Conservation (phyloP, 1,284 basidiomycete species). For the Mycosarcoma mackinlayi region DNA sequence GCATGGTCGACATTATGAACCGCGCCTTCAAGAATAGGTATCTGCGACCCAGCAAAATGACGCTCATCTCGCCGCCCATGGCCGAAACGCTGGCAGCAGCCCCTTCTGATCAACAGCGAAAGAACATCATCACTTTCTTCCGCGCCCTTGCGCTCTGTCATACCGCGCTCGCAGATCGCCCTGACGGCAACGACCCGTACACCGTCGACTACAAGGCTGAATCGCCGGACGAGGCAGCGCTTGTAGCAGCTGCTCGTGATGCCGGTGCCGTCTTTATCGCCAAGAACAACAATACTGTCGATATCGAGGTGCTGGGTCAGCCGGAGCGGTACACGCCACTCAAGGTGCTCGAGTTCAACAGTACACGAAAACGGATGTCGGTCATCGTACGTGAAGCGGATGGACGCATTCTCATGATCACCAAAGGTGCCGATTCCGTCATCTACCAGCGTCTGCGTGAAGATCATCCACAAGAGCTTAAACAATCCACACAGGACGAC, state of each 20-base stretch:
- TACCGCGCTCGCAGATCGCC: conserved; percentile 77
- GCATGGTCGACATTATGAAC: conserved; percentile 82
- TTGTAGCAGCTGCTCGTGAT: conserved; percentile 90
- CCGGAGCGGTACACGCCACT: conserved; percentile 83
- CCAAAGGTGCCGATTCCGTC: conserved; percentile 96
- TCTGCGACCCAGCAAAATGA: conserved; percentile 82
- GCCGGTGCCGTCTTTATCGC: conserved; percentile 90
- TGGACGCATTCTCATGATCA: conserved; percentile 83
- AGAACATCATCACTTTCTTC: conserved; percentile 85
- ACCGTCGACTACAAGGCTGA: conserved; percentile 92
- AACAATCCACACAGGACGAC: conserved; percentile 82
- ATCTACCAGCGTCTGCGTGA: conserved; percentile 84
- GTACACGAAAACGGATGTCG: conserved; percentile 92
- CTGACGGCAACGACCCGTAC: conserved; percentile 73
- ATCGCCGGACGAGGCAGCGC: conserved; percentile 91
- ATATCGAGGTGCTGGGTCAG: conserved; percentile 91
- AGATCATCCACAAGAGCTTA: conserved; percentile 80
- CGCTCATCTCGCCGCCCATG: conserved; percentile 86
- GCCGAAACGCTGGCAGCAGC: conserved; percentile 80
- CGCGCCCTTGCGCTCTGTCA: conserved; percentile 88
- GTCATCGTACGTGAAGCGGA: conserved; percentile 85
- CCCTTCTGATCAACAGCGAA: conserved; percentile 73
- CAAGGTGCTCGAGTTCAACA: conserved; percentile 90
- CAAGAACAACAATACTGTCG: conserved; percentile 79
- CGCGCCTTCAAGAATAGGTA: conserved; percentile 89